A percentile compares a stretch with the other conserved stretches of the same genome.
Conservation (phyloP, 2,329 filamentous ascomycete species). For the Eurotiales sp. region DNA sequence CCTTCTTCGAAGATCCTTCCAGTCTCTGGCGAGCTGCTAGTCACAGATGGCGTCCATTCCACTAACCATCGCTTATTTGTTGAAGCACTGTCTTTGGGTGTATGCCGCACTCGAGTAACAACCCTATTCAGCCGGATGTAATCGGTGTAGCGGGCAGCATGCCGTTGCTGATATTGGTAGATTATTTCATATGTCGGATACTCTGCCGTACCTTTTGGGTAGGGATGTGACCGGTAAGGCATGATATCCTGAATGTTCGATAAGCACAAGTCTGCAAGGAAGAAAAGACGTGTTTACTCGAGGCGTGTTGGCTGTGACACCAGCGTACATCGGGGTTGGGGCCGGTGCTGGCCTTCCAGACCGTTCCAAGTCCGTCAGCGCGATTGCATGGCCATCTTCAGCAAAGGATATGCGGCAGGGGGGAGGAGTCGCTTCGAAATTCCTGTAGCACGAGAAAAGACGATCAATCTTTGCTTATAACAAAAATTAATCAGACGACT, state of each 20-base stretch:
- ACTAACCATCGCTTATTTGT: conserved; percentile 1
- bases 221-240: neutral
- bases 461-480: neutral
- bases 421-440: neutral
- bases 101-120: neutral
- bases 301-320: conserved; percentile 1
- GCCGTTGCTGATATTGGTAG: conserved; percentile 1
- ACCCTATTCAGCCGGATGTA: conserved; percentile 4
- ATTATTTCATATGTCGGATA: neutral
- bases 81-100: neutral
- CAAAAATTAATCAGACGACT: neutral
- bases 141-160: neutral
- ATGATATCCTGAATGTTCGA: neutral
- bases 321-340: conserved; percentile 1
- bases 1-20: neutral
- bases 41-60: conserved; percentile 4
- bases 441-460: neutral
- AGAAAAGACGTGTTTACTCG: neutral
- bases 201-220: conserved; percentile 1
- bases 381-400: conserved; percentile 1
- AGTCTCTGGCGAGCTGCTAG: neutral
- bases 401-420: neutral
- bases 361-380: neutral
- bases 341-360: neutral
- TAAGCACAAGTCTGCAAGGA: neutral